A percentile compares a stretch with the other conserved stretches of the same genome.
Conservation (phyloP, 176 grass and related monocot genomes). For the Aechmea fasciata region DNA sequence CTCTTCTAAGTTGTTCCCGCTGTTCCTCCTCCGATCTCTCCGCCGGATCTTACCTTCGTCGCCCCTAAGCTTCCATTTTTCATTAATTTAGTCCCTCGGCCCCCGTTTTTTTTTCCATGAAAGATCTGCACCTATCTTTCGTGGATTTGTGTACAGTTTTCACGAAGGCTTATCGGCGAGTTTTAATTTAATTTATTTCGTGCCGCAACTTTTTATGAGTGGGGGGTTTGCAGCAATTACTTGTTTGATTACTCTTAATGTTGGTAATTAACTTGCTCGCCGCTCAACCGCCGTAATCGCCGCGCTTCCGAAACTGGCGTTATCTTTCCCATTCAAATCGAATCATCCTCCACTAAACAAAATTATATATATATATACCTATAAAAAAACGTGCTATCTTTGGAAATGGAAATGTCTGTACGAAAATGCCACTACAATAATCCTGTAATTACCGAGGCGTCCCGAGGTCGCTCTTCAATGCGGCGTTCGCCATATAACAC, state of each 20-base stretch:
- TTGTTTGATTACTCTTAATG: no score
- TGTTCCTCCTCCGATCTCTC: neutral
- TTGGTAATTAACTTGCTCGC: no score
- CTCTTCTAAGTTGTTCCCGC: slow-evolving; percentile 10
- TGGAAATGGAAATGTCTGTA: neutral
- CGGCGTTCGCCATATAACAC: neutral
- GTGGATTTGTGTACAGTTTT: neutral
- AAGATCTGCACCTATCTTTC: neutral
- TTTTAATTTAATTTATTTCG: neutral
- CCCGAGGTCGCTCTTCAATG: neutral
- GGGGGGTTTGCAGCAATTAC: no score
- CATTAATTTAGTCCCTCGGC: neutral
- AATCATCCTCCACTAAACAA: neutral
- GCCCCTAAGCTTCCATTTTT: neutral
- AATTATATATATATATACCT: no score
- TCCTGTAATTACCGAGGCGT: neutral
- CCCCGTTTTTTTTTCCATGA: neutral
- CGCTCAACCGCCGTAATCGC: no score
- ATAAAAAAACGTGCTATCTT: neutral
- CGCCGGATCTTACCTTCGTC: neutral
- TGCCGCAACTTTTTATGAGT: no score
- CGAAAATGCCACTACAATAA: neutral
- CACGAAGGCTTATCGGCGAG: neutral
- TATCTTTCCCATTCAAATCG: no score
- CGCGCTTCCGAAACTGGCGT: no score